Evolutionary conservation across 495 filamentous ascomycete species (phyloP), one percentile per base, ranked within the genome.

Genomic region (Podospora pseudoanserina): DNA sequence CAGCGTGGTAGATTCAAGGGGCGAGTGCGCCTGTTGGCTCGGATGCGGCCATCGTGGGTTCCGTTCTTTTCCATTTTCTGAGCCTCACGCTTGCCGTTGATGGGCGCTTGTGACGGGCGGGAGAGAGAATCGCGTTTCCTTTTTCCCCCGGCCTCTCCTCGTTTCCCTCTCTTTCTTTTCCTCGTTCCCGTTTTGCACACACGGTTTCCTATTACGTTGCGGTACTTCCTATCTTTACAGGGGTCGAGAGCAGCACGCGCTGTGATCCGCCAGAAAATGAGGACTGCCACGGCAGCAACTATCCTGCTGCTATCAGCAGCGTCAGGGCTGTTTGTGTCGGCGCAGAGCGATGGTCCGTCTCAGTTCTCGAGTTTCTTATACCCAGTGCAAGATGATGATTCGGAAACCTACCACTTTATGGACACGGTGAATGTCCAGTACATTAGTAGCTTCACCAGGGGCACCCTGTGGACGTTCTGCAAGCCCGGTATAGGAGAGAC

Each of bases 351-450:
- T 16, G 15, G 13, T 16, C 13, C 39, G 0, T 13, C 39, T 11
- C 9, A 2, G 7, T 16, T 49, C 9, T 49, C 39, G 13, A 49
- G 39, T 49, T 49, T 49, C 13, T 5, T 49, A 11, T 49, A 13
- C 13, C 39, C 39, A 16, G 39, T 49, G 15, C 9, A 6, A 2
- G 15, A 13, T 5, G 39, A 13, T 49, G 39, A 49, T 13, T 16
- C 39, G 13, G 5, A 63, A n/a, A 49, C 61, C 11, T 69, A 61
- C 64, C 53, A 69, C 49, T 56, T n/a, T 19, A 19, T 55, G 54
- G 67, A 66, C 67, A 69, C 67, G 19, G 63, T 69, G 4, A 44
- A 66, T 19, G 67, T 69, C 39, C 59, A 59, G 6, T 69, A 69
- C 64, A 53, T 44, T 9, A 34, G 6, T 32, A 27, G 15, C 19